A percentile compares a stretch with the other conserved stretches of the same genome.
Conservation (phyloP, 495 filamentous ascomycete species). For the Cryomyces minteri region DNA sequence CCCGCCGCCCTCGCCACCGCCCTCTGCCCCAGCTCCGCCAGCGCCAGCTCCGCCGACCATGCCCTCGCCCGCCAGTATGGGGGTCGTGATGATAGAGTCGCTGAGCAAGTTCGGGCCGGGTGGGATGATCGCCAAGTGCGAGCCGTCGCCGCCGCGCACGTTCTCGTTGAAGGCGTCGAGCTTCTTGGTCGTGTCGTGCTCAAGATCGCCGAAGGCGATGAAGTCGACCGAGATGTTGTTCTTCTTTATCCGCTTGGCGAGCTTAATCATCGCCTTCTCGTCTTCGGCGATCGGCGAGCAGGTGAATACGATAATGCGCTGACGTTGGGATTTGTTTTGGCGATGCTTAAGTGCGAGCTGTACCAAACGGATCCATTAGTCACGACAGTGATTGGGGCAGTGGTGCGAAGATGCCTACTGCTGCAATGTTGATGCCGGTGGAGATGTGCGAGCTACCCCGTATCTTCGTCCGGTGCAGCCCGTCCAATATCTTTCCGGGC, state of each 20-base stretch:
- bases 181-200: conserved; percentile 80
- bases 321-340: conserved; percentile 86
- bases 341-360: conserved; percentile 96
- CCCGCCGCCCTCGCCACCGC: conserved; percentile 35
- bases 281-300: conserved; percentile 82
- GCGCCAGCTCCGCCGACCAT: conserved; percentile 24
- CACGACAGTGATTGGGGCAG: no score
- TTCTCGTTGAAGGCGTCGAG: conserved; percentile 81
- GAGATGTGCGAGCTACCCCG: conserved; percentile 68
- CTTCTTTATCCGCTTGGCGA: conserved; percentile 99
- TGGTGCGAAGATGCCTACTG: conserved; percentile 35
- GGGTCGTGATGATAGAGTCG: conserved; percentile 80
- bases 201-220: conserved; percentile 81
- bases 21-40: conserved; percentile 24
- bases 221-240: conserved; percentile 80
- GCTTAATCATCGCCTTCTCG: conserved; percentile 70
- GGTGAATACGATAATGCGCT: conserved; percentile 90
- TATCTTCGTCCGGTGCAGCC: conserved; percentile 88
- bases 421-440: conserved; percentile 86
- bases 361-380: background rate
- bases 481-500: conserved; percentile 84
- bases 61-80: conserved; percentile 70
- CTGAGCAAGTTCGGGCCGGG: conserved; percentile 81
- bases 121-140: conserved; percentile 75
- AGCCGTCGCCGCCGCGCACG: conserved; percentile 78